These are phyloP conservation scores for Ceratobasidium sp. DNA, from an alignment of 1,284 basidiomycete genomes.

Conservation along the genomic window DNA sequence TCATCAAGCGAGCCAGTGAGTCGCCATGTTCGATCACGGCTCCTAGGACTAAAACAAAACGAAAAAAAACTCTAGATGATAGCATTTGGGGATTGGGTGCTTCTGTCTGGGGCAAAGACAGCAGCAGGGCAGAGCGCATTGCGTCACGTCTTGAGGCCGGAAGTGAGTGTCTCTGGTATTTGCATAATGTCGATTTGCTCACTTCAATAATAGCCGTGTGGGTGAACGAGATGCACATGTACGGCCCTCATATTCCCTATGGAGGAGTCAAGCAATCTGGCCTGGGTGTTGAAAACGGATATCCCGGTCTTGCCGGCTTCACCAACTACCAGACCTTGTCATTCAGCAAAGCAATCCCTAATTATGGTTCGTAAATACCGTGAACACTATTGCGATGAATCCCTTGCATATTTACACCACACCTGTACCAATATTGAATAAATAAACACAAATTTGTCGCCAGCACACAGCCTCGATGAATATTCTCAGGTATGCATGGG, in stretches of 20 bases:
- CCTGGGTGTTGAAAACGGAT: slow-evolving; percentile 30
- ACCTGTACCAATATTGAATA: not conserved
- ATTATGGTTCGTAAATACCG: slow-evolving; percentile 48
- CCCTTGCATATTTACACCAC: not conserved
- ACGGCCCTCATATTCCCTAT: slow-evolving; percentile 28
- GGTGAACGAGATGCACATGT: slow-evolving; percentile 37
- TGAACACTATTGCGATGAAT: not conserved
- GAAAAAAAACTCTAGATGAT: slow-evolving; percentile 26
- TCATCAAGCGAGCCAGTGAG: slow-evolving; percentile 31
- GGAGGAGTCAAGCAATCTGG: slow-evolving; percentile 37
- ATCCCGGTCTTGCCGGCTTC: slow-evolving; percentile 32
- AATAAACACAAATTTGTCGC: not conserved
- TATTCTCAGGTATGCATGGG: not conserved
- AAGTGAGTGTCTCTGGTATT: slow-evolving; percentile 9
- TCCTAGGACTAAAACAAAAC: too few relatives aligned
- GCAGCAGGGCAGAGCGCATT: not conserved
- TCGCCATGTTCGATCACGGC: too few relatives aligned
- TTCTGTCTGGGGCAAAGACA: slow-evolving; percentile 34
- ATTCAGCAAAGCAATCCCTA: slow-evolving; percentile 20
- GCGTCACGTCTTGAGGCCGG: slow-evolving; percentile 23
- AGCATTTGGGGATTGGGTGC: slow-evolving; percentile 26
- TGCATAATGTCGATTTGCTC: not conserved
- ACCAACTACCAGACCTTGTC: slow-evolving; percentile 36
- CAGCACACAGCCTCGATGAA: not conserved
- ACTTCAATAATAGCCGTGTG: slow-evolving; percentile 12